Evolutionary conservation across 169 alveolate genomes (phyloP).

Genomic region (Plasmodium knowlesi): DNA sequence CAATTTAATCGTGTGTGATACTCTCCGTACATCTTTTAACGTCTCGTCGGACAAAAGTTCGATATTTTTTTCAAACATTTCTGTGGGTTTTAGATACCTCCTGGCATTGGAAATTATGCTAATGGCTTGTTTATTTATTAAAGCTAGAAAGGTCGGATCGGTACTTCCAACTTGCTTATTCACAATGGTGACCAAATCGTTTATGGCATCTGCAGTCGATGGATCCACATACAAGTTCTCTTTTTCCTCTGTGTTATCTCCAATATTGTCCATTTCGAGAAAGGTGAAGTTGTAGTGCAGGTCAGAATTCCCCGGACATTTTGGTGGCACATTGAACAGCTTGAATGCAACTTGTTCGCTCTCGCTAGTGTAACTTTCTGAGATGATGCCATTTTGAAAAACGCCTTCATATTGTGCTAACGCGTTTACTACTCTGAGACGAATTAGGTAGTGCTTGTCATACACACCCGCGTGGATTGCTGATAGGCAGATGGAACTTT

Average conservation of each 20-base stretch:
- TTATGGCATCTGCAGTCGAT: constrained; percentile 71
- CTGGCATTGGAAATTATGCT: constrained; percentile 68
- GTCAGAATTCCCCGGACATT: constrained; percentile 75
- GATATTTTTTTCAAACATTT: constrained; percentile 62
- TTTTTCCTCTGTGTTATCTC: not conserved
- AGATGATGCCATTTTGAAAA: constrained; percentile 85
- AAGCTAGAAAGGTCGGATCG: constrained; percentile 65
- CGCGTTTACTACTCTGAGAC: constrained; percentile 81
- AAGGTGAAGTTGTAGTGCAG: not conserved
- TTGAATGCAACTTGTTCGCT: constrained; percentile 80
- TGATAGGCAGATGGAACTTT: constrained; percentile 89
- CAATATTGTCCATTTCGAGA: not conserved
- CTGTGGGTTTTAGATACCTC: constrained; percentile 69
- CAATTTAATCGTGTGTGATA: constrained; percentile 48
- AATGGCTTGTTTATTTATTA: constrained; percentile 62
- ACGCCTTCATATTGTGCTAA: constrained; percentile 85
- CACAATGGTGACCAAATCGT: constrained; percentile 54
- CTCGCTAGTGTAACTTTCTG: constrained; percentile 81
- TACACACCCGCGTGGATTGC: constrained; percentile 90
- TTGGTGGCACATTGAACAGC: constrained; percentile 75
- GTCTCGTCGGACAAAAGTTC: constrained; percentile 71
- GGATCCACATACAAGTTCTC: constrained; percentile 64
- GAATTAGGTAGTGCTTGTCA: constrained; percentile 75
- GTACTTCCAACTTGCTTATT: constrained; percentile 72
- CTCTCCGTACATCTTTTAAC: constrained; percentile 68